Base-by-base conservation (phyloP, 176 grass and related monocot species). In the Oryza australiensis region DNA sequence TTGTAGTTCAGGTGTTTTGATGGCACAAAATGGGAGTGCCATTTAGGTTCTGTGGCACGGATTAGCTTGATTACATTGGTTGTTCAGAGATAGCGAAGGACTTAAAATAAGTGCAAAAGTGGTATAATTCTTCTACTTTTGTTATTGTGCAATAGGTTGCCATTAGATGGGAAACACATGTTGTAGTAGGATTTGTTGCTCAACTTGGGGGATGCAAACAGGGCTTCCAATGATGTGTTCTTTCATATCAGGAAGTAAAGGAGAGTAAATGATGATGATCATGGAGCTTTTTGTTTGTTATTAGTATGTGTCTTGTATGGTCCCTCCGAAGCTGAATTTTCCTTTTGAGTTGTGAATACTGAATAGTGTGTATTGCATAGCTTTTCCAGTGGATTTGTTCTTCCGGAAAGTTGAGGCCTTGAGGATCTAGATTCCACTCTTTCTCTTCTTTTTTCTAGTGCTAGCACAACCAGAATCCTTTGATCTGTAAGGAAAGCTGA, bases 21-120 rank as follows among this genome's bases (percentile, higher is more conserved):
- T 64, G 55, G 12, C 42, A 55, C 14, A 49, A 53, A 64, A 35
- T 72, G 59, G 30, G 83, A 42, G 34, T 78, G 48, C 9, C 14
- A 28, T 82, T 72, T 85, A 76, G 82, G 67, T 66, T 59, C 9
- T 41, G 64, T 2, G 32, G 12, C 53, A 75, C 3, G 32, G 13
- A 72, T 76, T 80, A 76, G 76, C 12, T 85, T 66, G 32, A 81
- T 85, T 82, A 41, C 62, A 57, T 72, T 89, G 65, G 60, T 81
- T 85, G 30, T 46, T 89, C 29, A 64, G 29, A 15, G 65, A 76
- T 43, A 41, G 42, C 18, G 37, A 26, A 41, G 42, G 37, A 43
- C 55, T 78, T 77, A 68, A 77, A 82, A 45, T 74, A 80, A 64
- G 38, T 80, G 30, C 40, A 79, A 49, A 42, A 34, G 38, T 37